Conservation (phyloP, 495 filamentous ascomycete species). For the Lasiosphaeria ovina region DNA sequence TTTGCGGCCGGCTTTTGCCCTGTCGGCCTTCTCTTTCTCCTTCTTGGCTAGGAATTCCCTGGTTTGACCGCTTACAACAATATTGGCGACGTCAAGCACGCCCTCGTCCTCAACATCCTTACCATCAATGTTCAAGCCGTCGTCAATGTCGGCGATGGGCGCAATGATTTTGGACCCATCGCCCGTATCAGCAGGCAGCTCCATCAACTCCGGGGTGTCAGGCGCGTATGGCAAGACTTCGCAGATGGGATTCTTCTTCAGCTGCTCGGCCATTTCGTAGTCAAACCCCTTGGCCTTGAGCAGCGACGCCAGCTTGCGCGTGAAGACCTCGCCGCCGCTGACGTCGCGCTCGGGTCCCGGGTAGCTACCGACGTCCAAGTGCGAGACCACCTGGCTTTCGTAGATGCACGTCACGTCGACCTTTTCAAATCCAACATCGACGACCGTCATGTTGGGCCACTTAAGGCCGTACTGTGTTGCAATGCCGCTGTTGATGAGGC, state of each 20-base stretch:
- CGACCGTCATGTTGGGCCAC: conserved; percentile 68
- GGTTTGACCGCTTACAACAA: conserved; percentile 87
- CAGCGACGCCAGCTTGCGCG: conserved; percentile 65
- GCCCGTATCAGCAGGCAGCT: conserved; percentile 54
- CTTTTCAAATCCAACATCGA: conserved; percentile 89
- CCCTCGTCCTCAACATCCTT: conserved; percentile 68
- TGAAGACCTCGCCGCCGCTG: conserved; percentile 87
- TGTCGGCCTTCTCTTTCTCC: conserved; percentile 86
- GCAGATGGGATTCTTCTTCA: conserved; percentile 85
- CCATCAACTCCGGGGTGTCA: conserved; percentile 54
- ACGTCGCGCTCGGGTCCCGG: conserved; percentile 61
- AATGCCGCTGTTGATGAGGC: conserved; percentile 78
- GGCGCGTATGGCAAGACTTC: conserved; percentile 74
- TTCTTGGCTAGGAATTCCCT: conserved; percentile 86
- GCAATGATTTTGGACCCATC: conserved; percentile 38
- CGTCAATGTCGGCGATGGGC: conserved; percentile 37
- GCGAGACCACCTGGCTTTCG: conserved; percentile 63
- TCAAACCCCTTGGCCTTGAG: conserved; percentile 69
- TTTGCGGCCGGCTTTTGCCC: conserved; percentile 48
- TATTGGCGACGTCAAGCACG: conserved; percentile 88
- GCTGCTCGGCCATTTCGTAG: conserved; percentile 88
- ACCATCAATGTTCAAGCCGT: conserved; percentile 49
- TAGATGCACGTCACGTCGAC: conserved; percentile 85
- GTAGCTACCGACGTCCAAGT: conserved; percentile 42
- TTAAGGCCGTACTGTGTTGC: conserved; percentile 84